A percentile compares a stretch with the other conserved stretches of the same genome.
phyloP scores from a whole-genome alignment of 73 alveolate genomes.

The Paraurostyla sp. region DNA sequence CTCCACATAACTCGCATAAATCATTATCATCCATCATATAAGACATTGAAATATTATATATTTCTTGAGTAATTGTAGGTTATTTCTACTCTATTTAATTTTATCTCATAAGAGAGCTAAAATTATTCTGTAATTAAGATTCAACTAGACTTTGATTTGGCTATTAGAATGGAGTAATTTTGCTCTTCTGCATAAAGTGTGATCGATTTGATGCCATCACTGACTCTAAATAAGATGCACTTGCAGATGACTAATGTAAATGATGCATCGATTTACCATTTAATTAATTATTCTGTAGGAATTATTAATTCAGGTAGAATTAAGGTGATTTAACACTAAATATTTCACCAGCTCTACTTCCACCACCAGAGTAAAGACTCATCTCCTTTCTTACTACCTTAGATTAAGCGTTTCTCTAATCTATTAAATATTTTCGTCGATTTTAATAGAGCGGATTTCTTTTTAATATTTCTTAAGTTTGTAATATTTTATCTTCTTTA shows the following conservation, averaged over 20 bases:
- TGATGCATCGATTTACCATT: too few species aligned
- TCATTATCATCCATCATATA: slow-evolving; percentile 14
- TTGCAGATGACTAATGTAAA: neutral
- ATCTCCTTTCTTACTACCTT: slow-evolving; percentile 15
- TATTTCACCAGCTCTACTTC: slow-evolving; percentile 24
- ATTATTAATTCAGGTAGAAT: neutral
- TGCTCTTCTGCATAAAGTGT: neutral
- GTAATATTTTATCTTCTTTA: neutral
- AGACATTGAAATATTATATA: neutral
- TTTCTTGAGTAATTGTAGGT: neutral
- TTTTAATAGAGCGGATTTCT: neutral
- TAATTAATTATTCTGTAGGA: neutral
- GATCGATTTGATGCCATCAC: neutral
- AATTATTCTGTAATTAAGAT: too few species aligned
- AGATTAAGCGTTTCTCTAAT: neutral
- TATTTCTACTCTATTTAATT: too few species aligned
- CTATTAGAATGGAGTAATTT: neutral
- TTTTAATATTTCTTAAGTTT: slow-evolving; percentile 2
- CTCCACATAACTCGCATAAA: slow-evolving; percentile 23
- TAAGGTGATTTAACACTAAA: slow-evolving; percentile 32
- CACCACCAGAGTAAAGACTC: neutral
- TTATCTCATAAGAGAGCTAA: too few species aligned
- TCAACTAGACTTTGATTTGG: neutral
- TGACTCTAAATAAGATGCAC: slow-evolving; percentile 18
- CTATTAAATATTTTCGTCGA: too few species aligned